Evolutionary conservation across 345 rosid genomes (phyloP), one percentile per base, ranked within the genome.

Genomic region (Hibiscus tridactylites): DNA sequence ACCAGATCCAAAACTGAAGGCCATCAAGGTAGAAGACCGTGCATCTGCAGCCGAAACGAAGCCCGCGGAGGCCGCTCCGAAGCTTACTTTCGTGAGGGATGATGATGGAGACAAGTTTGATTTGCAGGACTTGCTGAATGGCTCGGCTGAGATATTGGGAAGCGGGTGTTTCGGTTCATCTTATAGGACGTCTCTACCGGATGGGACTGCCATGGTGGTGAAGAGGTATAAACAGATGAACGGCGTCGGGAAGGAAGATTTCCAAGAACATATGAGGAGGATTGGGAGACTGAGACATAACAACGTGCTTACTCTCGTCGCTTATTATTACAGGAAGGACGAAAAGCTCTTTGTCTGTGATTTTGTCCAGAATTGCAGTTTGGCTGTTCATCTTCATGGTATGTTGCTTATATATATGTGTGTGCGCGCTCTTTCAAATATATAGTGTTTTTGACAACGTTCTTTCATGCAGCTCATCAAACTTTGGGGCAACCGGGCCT

Each of bases 161-260:
- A 92, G 92, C 26, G 99, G 97, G 1, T 82, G 91, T 81, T 90
- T 92, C 46, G 96, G 97, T 1, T 81, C 88, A 12, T 89, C 99
- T 3, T 95, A 90, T 78, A 95, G 86, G 81, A 88, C 99, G 2
- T 79, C 85, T 0, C 84, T 89, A 5, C 3, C 76, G 0, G 57
- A 57, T 0, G 96, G 93, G n/a, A 16, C 75, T 0, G 47, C 69
- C 47, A 88, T 90, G 99, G 97, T 95, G 44, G 99, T 92, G 4
- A 95, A 92, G 87, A 85, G 99, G 71, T 95, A 84, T 73, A 89
- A 90, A 81, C 87, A 92, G 74, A 90, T 92, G 96, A 90, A 95
- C 56, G 92, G 86, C 63, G 85, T 83, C 17, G 92, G 92, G 21
- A 79, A 42, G 72, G 97, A 92, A 68, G 94, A 92, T 63, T 92